Percentiles rank a stretch among this genome's conserved stretches.
These are phyloP conservation scores for Lachancea cidri DNA, from an alignment of 805 yeast genomes.

Conservation along the genomic window DNA sequence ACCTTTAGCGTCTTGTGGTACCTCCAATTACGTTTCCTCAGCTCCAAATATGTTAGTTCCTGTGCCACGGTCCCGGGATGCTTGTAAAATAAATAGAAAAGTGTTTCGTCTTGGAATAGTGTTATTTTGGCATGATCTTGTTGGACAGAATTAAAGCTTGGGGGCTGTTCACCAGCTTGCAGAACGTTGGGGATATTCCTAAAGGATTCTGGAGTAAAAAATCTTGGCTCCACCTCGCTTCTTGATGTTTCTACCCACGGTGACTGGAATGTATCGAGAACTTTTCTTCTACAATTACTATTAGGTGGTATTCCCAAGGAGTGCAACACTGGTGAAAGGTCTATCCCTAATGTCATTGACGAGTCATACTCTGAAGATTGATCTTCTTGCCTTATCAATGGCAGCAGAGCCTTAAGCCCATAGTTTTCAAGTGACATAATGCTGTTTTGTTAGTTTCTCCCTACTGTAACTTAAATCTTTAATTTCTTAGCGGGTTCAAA, in stretches of 20 bases:
- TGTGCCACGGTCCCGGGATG: constrained; percentile 90
- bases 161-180: constrained; percentile 27
- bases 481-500: not conserved
- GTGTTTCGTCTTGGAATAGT: constrained; percentile 80
- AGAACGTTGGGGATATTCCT: constrained; percentile 32
- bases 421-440: constrained; percentile 23
- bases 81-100: constrained; percentile 89
- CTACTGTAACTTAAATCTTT: not conserved
- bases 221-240: constrained; percentile 85
- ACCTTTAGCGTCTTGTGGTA: constrained; percentile 93
- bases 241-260: constrained; percentile 95
- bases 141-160: constrained; percentile 32
- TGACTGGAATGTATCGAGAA: constrained; percentile 59
- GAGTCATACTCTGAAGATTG: constrained; percentile 23
- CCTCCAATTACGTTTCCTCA: constrained; percentile 92
- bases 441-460: not conserved
- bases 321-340: constrained; percentile 30
- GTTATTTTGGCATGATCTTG: constrained; percentile 44
- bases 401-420: constrained; percentile 30
- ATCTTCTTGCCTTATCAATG: constrained; percentile 29
- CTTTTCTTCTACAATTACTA: constrained; percentile 18
- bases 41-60: constrained; percentile 88
- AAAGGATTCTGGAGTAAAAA: constrained; percentile 56
- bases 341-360: constrained; percentile 33
- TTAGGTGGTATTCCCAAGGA: constrained; percentile 25